Evolutionary conservation across 2,329 filamentous ascomycete species (phyloP).

Genomic region (Epichloe gansuensis): DNA sequence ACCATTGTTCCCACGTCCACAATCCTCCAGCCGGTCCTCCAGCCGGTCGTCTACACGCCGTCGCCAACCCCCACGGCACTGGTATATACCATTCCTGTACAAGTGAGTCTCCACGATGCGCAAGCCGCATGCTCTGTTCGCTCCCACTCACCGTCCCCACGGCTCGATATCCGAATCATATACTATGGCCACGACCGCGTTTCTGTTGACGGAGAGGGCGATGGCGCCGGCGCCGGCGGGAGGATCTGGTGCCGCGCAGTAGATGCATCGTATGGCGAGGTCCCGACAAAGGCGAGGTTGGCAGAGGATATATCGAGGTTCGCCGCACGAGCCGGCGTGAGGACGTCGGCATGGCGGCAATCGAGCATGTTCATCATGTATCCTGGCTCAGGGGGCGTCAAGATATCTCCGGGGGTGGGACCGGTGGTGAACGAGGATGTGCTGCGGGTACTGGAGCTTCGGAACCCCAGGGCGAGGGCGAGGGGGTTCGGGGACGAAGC

Average conservation of each 20-base stretch:
- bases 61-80: not conserved
- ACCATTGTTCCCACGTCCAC: not conserved
- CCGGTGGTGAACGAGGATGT: not conserved
- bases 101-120: not conserved
- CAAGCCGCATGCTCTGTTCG: not conserved
- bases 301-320: not conserved
- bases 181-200: conserved; percentile 1
- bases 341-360: not conserved
- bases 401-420: not conserved
- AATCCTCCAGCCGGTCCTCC: not conserved
- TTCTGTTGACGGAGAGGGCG: too few relatives aligned
- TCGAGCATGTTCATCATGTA: not conserved
- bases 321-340: not conserved
- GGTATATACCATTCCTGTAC: not conserved
- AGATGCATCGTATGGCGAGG: not conserved
- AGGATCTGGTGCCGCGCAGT: not conserved
- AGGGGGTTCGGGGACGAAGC: conserved; percentile 9
- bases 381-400: not conserved
- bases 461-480: conserved; percentile 4
- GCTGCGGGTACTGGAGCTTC: not conserved
- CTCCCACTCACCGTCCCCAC: not conserved
- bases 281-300: not conserved
- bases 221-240: too few relatives aligned
- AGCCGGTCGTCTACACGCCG: not conserved
- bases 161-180: conserved; percentile 2